These are phyloP conservation scores for Starmerella asiatica DNA, from an alignment of 805 yeast genomes.

Conservation along the genomic window DNA sequence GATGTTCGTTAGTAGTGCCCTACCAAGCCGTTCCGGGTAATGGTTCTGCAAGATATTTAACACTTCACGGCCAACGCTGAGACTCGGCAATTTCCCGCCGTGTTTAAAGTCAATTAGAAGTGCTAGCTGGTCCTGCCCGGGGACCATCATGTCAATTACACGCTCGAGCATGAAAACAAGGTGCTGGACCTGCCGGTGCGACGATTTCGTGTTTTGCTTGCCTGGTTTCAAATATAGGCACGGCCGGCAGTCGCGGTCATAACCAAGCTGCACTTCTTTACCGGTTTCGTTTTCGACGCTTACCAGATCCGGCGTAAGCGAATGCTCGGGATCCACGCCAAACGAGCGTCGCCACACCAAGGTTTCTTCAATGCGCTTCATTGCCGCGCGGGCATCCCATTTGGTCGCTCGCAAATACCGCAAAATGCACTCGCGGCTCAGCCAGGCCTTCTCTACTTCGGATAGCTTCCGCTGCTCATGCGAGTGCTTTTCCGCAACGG, in stretches of 20 bases:
- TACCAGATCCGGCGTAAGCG: slow-evolving; percentile 26
- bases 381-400: slow-evolving; percentile 65
- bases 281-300: slow-evolving; percentile 75
- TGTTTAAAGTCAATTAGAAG: slow-evolving; percentile 84
- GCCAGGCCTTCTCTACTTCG: slow-evolving; percentile 71
- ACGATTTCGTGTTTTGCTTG: slow-evolving; percentile 84
- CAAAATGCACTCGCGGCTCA: slow-evolving; percentile 78
- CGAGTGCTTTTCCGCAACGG: slow-evolving; percentile 31
- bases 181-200: slow-evolving; percentile 89
- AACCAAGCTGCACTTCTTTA: slow-evolving; percentile 83
- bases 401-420: slow-evolving; percentile 89
- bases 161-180: slow-evolving; percentile 84
- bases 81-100: slow-evolving; percentile 70
- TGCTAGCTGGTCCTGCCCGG: slow-evolving; percentile 90
- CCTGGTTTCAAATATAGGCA: slow-evolving; percentile 89
- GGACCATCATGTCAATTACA: slow-evolving; percentile 88
- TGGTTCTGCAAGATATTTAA: slow-evolving; percentile 89
- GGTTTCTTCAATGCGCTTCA: slow-evolving; percentile 59
- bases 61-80: slow-evolving; percentile 80
- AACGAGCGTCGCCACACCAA: slow-evolving; percentile 89
- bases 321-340: slow-evolving; percentile 43
- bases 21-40: slow-evolving; percentile 93
- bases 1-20: slow-evolving; percentile 79
- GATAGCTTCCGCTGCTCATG: slow-evolving; percentile 30
- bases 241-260: slow-evolving; percentile 79